These are phyloP conservation scores for Neurospora sp. DNA, from an alignment of 495 filamentous ascomycete species.

Conservation along the genomic window DNA sequence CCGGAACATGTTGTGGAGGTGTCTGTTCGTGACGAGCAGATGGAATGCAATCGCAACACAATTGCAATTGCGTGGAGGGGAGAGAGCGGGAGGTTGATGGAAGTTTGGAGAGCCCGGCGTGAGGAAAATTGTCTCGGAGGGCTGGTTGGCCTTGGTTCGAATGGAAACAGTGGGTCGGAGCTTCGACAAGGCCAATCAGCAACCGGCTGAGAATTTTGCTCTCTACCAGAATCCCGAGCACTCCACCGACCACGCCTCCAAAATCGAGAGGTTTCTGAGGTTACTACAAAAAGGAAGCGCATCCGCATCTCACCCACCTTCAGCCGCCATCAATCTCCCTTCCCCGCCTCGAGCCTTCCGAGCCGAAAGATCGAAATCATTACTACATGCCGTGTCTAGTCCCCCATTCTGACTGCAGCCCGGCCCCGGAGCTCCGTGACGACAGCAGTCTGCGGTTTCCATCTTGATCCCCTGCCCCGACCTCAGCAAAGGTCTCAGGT, in stretches of 20 bases:
- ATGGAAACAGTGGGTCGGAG: not conserved
- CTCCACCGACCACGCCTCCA: not conserved
- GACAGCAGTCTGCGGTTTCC: not conserved
- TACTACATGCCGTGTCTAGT: not conserved
- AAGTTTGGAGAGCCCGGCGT: conserved; percentile 6
- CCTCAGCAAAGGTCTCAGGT: not conserved
- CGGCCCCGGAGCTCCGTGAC: not conserved
- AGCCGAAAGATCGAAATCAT: not conserved
- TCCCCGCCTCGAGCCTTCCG: not conserved
- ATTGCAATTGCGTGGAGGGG: conserved; percentile 27
- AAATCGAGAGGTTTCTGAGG: not conserved
- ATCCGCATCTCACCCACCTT: not conserved
- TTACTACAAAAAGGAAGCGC: not conserved
- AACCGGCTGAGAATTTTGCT: conserved; percentile 29
- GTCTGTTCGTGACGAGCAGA: conserved; percentile 26
- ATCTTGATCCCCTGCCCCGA: not conserved
- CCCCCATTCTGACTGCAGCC: not conserved
- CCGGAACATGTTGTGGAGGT: conserved; percentile 70
- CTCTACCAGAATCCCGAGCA: conserved; percentile 5
- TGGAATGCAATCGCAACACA: conserved; percentile 39
- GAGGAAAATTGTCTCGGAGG: conserved; percentile 17
- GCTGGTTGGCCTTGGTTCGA: conserved; percentile 7
- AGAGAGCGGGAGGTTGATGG: conserved; percentile 1
- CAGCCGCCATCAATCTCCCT: not conserved
- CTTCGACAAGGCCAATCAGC: conserved; percentile 21